Conservation (phyloP, 2,329 filamentous ascomycete species). For the Penicillium palitans region DNA sequence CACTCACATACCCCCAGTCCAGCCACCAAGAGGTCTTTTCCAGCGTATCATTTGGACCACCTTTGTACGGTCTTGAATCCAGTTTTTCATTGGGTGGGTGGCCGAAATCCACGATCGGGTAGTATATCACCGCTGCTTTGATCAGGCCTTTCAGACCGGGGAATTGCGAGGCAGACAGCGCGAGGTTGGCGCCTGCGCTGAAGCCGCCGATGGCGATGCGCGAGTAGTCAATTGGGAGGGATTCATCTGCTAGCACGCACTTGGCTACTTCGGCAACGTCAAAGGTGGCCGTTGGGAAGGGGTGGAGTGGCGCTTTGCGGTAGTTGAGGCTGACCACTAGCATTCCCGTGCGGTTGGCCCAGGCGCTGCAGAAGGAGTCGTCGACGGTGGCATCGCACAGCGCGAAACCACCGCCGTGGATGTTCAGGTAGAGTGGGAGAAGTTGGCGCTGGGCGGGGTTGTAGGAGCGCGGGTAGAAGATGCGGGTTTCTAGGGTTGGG, state of each 20-base stretch:
- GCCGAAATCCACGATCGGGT: conserved; percentile 47
- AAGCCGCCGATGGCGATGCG: conserved; percentile 51
- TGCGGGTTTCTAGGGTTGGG: neutral
- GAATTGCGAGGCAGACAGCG: conserved; percentile 46
- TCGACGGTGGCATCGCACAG: conserved; percentile 48
- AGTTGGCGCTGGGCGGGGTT: conserved; percentile 20
- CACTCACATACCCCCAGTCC: conserved; percentile 46
- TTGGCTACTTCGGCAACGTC: conserved; percentile 50
- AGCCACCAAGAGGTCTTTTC: conserved; percentile 34
- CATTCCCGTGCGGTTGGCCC: conserved; percentile 43
- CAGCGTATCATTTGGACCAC: conserved; percentile 26
- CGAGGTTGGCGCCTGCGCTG: conserved; percentile 55
- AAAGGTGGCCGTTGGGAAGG: conserved; percentile 48
- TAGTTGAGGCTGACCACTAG: conserved; percentile 54
- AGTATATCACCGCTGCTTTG: conserved; percentile 46
- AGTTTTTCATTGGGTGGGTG: conserved; percentile 28
- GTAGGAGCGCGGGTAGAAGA: conserved; percentile 13
- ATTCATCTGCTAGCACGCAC: conserved; percentile 46
- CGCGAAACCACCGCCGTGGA: conserved; percentile 49
- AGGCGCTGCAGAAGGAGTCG: conserved; percentile 50
- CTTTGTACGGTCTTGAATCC: conserved; percentile 28
- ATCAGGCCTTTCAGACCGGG: conserved; percentile 37
- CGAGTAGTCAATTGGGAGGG: conserved; percentile 49
- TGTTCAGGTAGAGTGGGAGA: conserved; percentile 49
- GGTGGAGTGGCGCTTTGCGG: conserved; percentile 45